Percentiles rank a stretch among this genome's conserved stretches.
Conservation (phyloP, 495 filamentous ascomycete species). For the Neurospora sp. region DNA sequence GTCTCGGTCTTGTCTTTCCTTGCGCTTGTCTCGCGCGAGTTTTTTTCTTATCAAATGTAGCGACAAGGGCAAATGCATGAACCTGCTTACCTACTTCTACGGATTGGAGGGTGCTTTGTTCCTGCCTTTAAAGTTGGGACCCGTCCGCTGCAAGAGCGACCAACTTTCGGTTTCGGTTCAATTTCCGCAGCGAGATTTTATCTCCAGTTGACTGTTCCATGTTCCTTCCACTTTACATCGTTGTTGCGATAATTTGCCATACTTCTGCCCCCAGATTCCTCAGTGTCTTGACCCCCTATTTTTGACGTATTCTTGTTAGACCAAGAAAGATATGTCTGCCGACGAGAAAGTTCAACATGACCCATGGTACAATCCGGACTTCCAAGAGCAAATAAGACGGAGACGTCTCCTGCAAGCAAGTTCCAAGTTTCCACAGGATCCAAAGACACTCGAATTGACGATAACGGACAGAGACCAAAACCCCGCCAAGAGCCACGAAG, state of each 20-base stretch:
- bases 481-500: background rate
- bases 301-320: background rate
- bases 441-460: background rate
- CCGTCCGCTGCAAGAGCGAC: background rate
- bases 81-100: background rate
- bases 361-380: background rate
- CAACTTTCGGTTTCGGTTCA: background rate
- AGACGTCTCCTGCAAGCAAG: background rate
- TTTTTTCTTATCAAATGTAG: too few species aligned
- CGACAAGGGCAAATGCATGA: background rate
- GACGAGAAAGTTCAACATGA: background rate
- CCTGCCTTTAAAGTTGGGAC: background rate
- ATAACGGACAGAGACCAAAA: background rate
- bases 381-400: background rate
- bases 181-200: background rate
- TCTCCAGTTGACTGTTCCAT: too few species aligned
- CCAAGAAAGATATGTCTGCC: too few species aligned
- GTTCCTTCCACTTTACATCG: background rate
- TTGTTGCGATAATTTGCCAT: background rate
- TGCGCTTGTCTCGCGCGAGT: too few species aligned
- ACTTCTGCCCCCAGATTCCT: background rate
- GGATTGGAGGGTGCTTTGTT: background rate
- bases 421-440: background rate
- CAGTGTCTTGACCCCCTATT: background rate
- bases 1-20: too few species aligned